Evolutionary conservation across 1,284 basidiomycete genomes (phyloP).

Genomic region (Heterobasidion annosum): DNA sequence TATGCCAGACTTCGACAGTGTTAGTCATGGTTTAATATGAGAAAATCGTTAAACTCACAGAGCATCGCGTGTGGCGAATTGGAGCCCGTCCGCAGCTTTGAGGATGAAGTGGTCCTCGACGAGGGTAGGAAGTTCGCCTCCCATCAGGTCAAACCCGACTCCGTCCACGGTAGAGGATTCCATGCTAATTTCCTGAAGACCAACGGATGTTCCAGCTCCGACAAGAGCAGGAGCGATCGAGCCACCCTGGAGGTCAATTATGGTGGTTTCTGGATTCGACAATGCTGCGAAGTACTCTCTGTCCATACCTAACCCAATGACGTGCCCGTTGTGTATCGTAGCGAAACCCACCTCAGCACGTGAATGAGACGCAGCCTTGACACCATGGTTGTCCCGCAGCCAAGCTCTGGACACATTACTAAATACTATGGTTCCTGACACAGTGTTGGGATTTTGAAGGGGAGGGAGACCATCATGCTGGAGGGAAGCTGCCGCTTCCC

Average conservation of each 20-base stretch:
- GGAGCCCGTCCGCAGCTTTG: conserved; percentile 67
- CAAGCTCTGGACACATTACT: neutral
- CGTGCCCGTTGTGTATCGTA: conserved; percentile 31
- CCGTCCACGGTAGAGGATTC: conserved; percentile 40
- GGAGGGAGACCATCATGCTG: conserved; percentile 60
- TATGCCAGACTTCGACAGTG: conserved; percentile 22
- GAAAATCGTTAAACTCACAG: conserved; percentile 40
- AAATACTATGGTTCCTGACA: neutral
- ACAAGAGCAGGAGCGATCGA: conserved; percentile 33
- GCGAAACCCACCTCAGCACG: conserved; percentile 16
- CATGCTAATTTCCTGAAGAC: conserved; percentile 25
- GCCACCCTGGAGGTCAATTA: conserved; percentile 26
- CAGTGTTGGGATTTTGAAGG: conserved; percentile 17
- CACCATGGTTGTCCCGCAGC: neutral
- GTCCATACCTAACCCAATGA: conserved; percentile 27
- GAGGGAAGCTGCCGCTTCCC: conserved; percentile 45
- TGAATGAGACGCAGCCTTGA: conserved; percentile 13
- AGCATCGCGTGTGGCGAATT: conserved; percentile 64
- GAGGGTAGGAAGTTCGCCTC: conserved; percentile 30
- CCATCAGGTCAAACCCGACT: conserved; percentile 39
- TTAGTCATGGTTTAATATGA: neutral
- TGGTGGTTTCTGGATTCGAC: neutral
- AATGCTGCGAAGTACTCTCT: conserved; percentile 17
- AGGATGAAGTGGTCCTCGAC: conserved; percentile 46
- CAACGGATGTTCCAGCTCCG: conserved; percentile 25